Evolutionary conservation across 2,329 filamentous ascomycete genomes (phyloP), one percentile per base, ranked within the genome.

Genomic region (Fusarium gaditjirri): DNA sequence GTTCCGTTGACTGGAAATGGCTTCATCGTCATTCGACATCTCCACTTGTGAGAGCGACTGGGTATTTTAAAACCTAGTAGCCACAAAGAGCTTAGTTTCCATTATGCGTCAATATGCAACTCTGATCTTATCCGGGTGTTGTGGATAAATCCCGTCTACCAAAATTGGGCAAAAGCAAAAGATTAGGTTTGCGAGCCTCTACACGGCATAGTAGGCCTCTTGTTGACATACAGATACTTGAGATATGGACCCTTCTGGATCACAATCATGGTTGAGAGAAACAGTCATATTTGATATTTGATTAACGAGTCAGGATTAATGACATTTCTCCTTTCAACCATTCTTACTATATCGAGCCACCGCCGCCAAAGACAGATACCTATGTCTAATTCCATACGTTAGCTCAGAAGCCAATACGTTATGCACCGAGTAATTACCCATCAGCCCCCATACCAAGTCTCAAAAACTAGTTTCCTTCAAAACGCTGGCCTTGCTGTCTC

Each of bases 1-100:
- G 55, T 58, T 58, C 55, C 55, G 55, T 58, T 25, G 33, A 27
- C 25, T 21, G 8, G 21, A 36, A 38, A 21, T 50, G 42, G 21
- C 16, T 31, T 35, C 16, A 23, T 9, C 8, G 4, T 17, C 3
- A 33, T 17, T 11, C 19, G 19, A n/a, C 27, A 3, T 46, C 29
- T 46, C 21, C 14, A 41, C 13, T 47, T 9, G 21, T 12, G 12
- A 8, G 27, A 7, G 3, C 25, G 21, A 46, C 9, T 8, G 14
- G 17, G 10, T 13, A 44, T 27, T 10, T 21, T 6, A 17, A 10
- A 7, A 44, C 2, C 8, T 31, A 10, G 42, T 13, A 14, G 42
- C 17, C 19, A 27, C 27, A 19, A 3, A 14, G 42, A 44, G 42
- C 42, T 44, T 21, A 7, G 25, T 29, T 25, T 25, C 25, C 25